Evolutionary conservation across 108 stramenopile species (phyloP).

Genomic region (Epipyxis sp.): DNA sequence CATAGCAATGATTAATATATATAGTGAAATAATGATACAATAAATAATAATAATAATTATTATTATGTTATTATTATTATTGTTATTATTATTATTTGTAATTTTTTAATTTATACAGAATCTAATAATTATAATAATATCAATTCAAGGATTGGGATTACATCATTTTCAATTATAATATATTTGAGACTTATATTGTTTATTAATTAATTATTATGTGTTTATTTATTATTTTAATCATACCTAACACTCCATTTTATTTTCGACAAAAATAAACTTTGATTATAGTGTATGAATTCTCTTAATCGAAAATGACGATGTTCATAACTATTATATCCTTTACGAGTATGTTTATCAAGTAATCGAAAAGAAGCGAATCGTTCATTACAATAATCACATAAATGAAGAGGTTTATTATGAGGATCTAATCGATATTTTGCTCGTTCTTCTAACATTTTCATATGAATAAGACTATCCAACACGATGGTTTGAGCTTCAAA

Average conservation of each 20-base stretch:
- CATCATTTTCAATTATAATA: too few relatives aligned
- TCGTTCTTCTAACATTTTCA: not conserved
- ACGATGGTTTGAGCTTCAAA: not conserved
- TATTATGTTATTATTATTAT: too few relatives aligned
- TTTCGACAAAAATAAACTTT: not conserved
- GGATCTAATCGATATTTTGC: not conserved
- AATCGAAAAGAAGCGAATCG: not conserved
- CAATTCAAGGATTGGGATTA: too few relatives aligned
- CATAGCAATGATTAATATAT: too few relatives aligned
- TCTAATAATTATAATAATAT: too few relatives aligned
- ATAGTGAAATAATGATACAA: too few relatives aligned
- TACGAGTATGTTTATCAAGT: not conserved
- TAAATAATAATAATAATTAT: too few relatives aligned
- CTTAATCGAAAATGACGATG: not conserved
- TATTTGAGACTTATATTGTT: too few relatives aligned
- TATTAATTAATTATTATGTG: too few relatives aligned
- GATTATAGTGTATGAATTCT: not conserved
- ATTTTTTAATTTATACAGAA: too few relatives aligned
- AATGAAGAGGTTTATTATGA: not conserved
- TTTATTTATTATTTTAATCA: too few relatives aligned
- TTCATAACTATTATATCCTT: not conserved
- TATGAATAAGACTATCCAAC: not conserved
- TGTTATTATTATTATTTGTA: too few relatives aligned
- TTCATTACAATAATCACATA: not conserved
- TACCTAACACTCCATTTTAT: not conserved